These are phyloP conservation scores for Arthrobotrys iridis DNA, from an alignment of 2,329 filamentous ascomycete species.

Conservation along the genomic window DNA sequence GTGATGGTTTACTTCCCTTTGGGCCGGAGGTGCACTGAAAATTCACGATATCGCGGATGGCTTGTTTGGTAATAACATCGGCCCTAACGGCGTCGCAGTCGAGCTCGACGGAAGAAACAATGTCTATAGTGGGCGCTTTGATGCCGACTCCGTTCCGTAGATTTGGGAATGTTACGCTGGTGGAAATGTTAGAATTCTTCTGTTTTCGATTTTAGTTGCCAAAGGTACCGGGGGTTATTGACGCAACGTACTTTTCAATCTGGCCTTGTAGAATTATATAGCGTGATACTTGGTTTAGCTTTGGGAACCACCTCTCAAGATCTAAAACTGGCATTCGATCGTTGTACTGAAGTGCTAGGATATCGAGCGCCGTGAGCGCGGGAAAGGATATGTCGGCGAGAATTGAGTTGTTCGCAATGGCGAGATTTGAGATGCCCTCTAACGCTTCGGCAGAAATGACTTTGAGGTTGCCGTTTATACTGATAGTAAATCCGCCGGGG, in stretches of 20 bases:
- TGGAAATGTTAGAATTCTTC: no score
- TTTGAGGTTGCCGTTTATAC: constrained; percentile 5
- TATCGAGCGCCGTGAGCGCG: neutral
- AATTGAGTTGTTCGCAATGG: constrained; percentile 20
- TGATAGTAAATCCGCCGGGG: neutral
- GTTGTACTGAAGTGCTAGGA: constrained; percentile 14
- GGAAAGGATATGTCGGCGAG: constrained; percentile 12
- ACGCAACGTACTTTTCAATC: constrained; percentile 17
- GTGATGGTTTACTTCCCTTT: constrained; percentile 14
- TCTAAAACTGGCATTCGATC: constrained; percentile 12
- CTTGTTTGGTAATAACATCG: constrained; percentile 18
- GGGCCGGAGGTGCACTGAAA: constrained; percentile 23
- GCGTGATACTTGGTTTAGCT: constrained; percentile 5
- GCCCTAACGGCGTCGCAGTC: constrained; percentile 12
- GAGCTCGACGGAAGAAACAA: constrained; percentile 10
- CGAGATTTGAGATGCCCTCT: constrained; percentile 3
- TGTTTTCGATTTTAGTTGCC: neutral
- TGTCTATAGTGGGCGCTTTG: constrained; percentile 14
- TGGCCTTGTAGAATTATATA: constrained; percentile 21
- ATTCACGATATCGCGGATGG: constrained; percentile 17
- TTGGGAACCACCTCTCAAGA: constrained; percentile 22
- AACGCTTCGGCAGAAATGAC: neutral
- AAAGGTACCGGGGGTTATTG: neutral
- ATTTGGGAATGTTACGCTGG: constrained; percentile 19
- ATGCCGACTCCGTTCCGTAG: constrained; percentile 17